Evolutionary conservation across 768 basidiomycete genomes (phyloP), one percentile per base, ranked within the genome.

Genomic region (Mycena chlorophos): DNA sequence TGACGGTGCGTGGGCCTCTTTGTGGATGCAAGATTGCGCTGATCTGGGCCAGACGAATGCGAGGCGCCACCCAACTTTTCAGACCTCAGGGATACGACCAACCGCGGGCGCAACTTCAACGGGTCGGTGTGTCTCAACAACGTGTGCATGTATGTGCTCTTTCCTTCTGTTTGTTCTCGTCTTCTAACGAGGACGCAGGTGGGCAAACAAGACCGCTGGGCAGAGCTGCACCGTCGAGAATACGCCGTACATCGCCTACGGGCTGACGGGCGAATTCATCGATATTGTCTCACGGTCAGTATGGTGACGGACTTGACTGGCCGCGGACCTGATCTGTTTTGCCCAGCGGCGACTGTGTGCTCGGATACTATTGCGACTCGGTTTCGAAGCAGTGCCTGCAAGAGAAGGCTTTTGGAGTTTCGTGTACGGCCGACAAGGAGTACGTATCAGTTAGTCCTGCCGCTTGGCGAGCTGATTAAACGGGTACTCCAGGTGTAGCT

Each of bases 71-170:
- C 84, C 4, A 87, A 93, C 66, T 82, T 73, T 63, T 69, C 70
- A 53, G 81, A 87, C 8, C 76, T 89, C 22, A 74, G 78, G 13
- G 91, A 94, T 63, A 78, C 70, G 16, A 81, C 78, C 34, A 83
- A 84, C 19, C 79, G 82, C 20, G 86, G 88, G 31, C 80, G 84
- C 37, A 88, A 94, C 69, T 74, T 85, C 58, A 91, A 95, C 65
- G 92, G 92, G 26, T 83, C 89, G 3, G 78, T 94, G 19, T 95
- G 94, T 68, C 78, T 96, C 49, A 89, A 91, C 65, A 87, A 85
- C 65, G 69, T 78, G 3, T 94, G 93, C 88, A 84, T 87, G 91
- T 93, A 67, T 31, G 86, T 57, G 59, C 6, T 45, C 28, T 25
- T 14, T 23, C 6, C 34, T 45, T 14, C 25, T 28, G 25, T 16